Conservation (phyloP, 768 basidiomycete species). For the Cystobasidium ongulense region DNA sequence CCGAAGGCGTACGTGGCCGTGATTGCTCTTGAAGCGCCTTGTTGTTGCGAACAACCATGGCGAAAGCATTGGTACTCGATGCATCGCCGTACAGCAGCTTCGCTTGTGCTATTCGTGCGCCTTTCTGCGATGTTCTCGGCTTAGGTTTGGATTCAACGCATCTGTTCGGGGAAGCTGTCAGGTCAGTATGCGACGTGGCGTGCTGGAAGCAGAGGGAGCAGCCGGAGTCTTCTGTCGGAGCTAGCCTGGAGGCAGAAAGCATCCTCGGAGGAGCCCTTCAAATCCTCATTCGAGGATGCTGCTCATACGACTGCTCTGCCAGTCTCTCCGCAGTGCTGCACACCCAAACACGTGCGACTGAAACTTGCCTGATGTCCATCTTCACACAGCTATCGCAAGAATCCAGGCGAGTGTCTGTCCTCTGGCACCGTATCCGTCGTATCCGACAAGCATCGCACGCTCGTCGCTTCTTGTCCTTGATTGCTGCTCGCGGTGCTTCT, state of each 20-base stretch:
- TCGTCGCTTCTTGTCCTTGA: neutral
- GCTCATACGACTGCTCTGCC: neutral
- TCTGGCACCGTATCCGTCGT: neutral
- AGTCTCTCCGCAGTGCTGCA: neutral
- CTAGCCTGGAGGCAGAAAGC: neutral
- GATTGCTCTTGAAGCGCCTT: neutral
- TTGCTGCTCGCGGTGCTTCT: neutral
- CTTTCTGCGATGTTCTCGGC: constrained; percentile 2
- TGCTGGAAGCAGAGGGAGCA: neutral
- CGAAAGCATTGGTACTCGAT: neutral
- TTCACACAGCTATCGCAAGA: neutral
- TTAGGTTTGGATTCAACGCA: constrained; percentile 16
- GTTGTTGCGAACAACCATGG: neutral
- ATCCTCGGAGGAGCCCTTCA: neutral
- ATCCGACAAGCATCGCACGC: constrained; percentile 20
- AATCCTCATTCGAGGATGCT: too few relatives aligned
- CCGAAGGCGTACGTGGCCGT: neutral
- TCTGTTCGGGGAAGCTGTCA: neutral
- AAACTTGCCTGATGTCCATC: constrained; percentile 19
- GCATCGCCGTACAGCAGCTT: constrained; percentile 17
- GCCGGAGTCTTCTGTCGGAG: neutral
- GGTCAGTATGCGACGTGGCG: neutral
- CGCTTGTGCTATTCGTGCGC: constrained; percentile 27
- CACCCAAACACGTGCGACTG: neutral
- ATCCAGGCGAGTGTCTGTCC: neutral